Evolutionary conservation across 2,329 filamentous ascomycete genomes (phyloP).

Genomic region (Ascochyta koolunga): DNA sequence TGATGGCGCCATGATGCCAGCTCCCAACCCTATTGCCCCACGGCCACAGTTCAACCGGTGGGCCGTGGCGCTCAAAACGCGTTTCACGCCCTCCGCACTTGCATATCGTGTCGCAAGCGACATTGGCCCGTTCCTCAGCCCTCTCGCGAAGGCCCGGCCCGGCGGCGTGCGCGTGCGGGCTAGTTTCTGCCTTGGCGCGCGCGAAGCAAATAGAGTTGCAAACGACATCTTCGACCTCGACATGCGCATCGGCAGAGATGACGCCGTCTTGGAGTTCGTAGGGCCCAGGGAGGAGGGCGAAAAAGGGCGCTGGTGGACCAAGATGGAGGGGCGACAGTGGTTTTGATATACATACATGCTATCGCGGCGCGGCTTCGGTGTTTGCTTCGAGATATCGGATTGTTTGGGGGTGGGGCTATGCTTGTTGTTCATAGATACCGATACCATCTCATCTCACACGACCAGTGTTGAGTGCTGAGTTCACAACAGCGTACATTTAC

Average conservation of each 20-base stretch:
- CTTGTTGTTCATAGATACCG: too few relatives aligned
- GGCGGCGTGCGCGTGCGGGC: conserved; percentile 53
- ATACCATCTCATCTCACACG: too few relatives aligned
- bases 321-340: conserved; percentile 53
- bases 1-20: conserved; percentile 37
- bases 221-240: conserved; percentile 56
- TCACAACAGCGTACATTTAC: too few relatives aligned
- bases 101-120: conserved; percentile 50
- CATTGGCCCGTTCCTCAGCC: conserved; percentile 50
- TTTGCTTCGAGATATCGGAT: too few relatives aligned
- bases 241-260: conserved; percentile 47
- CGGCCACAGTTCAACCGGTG: conserved; percentile 47
- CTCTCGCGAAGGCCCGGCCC: conserved; percentile 47
- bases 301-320: conserved; percentile 48
- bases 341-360: conserved; percentile 50
- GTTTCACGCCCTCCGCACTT: conserved; percentile 49
- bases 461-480: too few relatives aligned
- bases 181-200: conserved; percentile 52
- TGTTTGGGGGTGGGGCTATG: too few relatives aligned
- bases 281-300: conserved; percentile 55
- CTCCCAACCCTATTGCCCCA: conserved; percentile 20
- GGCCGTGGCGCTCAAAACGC: conserved; percentile 49
- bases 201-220: conserved; percentile 28
- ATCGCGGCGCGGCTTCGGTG: background rate
- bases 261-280: conserved; percentile 49